These are phyloP conservation scores for Penicillium argentinense DNA, from an alignment of 495 filamentous ascomycete species.

Conservation along the genomic window DNA sequence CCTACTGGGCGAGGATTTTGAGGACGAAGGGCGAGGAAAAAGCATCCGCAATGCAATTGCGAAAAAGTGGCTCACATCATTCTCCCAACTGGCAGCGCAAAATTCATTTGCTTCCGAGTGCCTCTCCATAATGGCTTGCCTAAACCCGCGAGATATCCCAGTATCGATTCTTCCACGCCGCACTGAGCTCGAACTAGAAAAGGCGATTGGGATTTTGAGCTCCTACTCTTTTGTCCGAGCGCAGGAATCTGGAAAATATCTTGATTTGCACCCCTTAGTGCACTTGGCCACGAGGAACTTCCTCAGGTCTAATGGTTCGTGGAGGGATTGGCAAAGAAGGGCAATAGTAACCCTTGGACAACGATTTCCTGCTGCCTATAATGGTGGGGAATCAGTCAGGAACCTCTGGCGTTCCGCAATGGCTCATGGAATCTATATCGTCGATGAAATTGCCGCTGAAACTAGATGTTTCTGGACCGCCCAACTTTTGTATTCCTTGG, in stretches of 20 bases:
- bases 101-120: slow-evolving; percentile 33
- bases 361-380: slow-evolving; percentile 21
- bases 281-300: slow-evolving; percentile 36
- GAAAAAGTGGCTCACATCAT: slow-evolving; percentile 55
- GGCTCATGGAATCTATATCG: too few relatives aligned
- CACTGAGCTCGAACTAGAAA: slow-evolving; percentile 7
- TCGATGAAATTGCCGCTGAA: too few relatives aligned
- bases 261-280: slow-evolving; percentile 26
- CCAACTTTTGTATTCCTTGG: too few relatives aligned
- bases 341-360: slow-evolving; percentile 10
- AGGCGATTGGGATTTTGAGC: slow-evolving; percentile 31
- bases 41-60: slow-evolving; percentile 50
- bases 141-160: slow-evolving; percentile 31
- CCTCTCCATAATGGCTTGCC: slow-evolving; percentile 43
- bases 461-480: too few relatives aligned
- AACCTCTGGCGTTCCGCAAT: too few relatives aligned
- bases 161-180: slow-evolving; percentile 14
- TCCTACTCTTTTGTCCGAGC: slow-evolving; percentile 33
- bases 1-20: slow-evolving; percentile 52
- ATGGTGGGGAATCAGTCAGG: too few relatives aligned
- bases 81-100: slow-evolving; percentile 42
- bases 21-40: slow-evolving; percentile 42
- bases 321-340: slow-evolving; percentile 7
- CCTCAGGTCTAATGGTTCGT: slow-evolving; percentile 11
- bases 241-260: neutral